These are phyloP conservation scores for Leucosporidium creatinivorum DNA, from an alignment of 768 basidiomycete species.

Conservation along the genomic window DNA sequence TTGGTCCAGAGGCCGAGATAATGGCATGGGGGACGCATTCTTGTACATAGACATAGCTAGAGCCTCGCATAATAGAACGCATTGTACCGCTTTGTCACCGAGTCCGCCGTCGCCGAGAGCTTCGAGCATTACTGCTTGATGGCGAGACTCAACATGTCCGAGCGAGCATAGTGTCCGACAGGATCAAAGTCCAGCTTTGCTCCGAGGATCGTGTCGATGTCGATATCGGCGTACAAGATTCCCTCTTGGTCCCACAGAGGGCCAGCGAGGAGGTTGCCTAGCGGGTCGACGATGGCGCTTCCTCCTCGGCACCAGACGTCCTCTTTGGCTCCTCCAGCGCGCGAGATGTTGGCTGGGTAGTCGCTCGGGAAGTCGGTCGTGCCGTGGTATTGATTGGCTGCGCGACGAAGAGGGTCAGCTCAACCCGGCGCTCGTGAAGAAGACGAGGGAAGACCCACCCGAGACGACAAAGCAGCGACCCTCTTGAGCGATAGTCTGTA, in stretches of 20 bases:
- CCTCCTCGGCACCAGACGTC: conserved; percentile 59
- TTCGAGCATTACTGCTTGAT: neutral
- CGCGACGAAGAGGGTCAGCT: neutral
- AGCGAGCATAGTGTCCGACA: conserved; percentile 57
- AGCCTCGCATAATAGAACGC: no score
- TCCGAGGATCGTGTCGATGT: conserved; percentile 53
- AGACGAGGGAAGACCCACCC: conserved; percentile 30
- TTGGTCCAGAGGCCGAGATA: no score
- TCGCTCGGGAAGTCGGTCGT: conserved; percentile 40
- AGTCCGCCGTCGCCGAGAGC: no score
- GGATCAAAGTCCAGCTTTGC: conserved; percentile 60
- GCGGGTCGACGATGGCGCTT: conserved; percentile 55
- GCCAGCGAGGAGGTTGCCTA: conserved; percentile 56
- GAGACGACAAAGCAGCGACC: conserved; percentile 62
- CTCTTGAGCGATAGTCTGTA: conserved; percentile 60
- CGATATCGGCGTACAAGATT: conserved; percentile 47
- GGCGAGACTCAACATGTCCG: conserved; percentile 32
- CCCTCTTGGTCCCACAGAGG: conserved; percentile 53
- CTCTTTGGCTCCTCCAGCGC: conserved; percentile 47
- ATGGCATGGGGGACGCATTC: no score
- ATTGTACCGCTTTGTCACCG: no score
- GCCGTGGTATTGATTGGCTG: conserved; percentile 52
- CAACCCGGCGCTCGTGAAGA: no score
- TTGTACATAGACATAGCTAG: no score
- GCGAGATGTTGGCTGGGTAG: conserved; percentile 2